Percentiles rank a stretch among this genome's conserved stretches.
Conservation (phyloP, 129 eudicot species). For the Lactuca sativa region DNA sequence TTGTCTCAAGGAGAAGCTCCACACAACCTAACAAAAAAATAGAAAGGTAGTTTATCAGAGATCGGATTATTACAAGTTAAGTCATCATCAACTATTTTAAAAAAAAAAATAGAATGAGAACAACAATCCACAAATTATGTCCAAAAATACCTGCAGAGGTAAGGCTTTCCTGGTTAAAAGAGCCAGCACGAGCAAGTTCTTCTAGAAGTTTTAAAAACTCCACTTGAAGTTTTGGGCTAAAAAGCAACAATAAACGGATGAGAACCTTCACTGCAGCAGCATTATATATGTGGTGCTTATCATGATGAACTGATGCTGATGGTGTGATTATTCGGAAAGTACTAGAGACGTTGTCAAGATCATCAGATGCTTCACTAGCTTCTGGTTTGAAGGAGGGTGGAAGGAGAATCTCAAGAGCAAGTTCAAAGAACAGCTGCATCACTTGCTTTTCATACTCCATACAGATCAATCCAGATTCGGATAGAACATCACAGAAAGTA, state of each 20-base stretch:
- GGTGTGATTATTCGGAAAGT: slow-evolving; percentile 53
- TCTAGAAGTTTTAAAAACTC: slow-evolving; percentile 68
- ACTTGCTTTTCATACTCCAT: slow-evolving; percentile 86
- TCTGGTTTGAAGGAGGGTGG: slow-evolving; percentile 77
- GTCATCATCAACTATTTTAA: no score
- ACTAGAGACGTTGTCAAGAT: slow-evolving; percentile 32
- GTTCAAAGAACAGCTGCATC: slow-evolving; percentile 77
- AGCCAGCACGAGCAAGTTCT: slow-evolving; percentile 78
- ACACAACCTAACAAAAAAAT: slow-evolving; percentile 65
- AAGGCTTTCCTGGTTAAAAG: slow-evolving; percentile 93
- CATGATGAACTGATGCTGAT: slow-evolving; percentile 55
- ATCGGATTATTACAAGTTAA: no score
- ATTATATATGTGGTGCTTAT: slow-evolving; percentile 69
- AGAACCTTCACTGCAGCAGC: slow-evolving; percentile 87
- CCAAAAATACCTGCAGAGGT: slow-evolving; percentile 80
- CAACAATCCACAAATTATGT: neutral
- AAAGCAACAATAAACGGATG: slow-evolving; percentile 71
- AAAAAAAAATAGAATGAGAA: no score
- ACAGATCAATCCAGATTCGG: slow-evolving; percentile 83
- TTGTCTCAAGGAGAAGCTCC: slow-evolving; percentile 88
- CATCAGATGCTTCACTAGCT: slow-evolving; percentile 37
- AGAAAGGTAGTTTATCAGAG: neutral
- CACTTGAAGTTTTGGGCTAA: slow-evolving; percentile 84
- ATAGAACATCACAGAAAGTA: slow-evolving; percentile 73
- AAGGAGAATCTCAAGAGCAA: slow-evolving; percentile 87